A percentile compares a stretch with the other conserved stretches of the same genome.
Conservation (phyloP, 2,329 filamentous ascomycete species). For the Cladophialophora chaetospira region DNA sequence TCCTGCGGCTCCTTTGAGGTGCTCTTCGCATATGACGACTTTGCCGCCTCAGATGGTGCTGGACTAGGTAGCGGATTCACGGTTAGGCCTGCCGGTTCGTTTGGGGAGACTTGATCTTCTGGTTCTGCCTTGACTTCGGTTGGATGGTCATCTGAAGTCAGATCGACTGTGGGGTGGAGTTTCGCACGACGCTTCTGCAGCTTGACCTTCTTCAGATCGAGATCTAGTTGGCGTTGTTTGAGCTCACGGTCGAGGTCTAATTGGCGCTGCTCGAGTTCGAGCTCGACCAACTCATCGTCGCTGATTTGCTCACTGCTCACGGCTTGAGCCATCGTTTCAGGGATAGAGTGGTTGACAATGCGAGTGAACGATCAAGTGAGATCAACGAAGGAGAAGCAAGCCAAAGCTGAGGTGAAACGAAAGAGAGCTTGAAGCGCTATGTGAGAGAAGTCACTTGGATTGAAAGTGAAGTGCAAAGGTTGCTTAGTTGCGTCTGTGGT, state of each 20-base stretch:
- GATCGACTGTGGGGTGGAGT: background rate
- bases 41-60: background rate
- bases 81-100: background rate
- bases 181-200: background rate
- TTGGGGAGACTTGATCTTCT: background rate
- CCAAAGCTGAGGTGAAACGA: too few species aligned
- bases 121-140: background rate
- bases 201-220: background rate
- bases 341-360: background rate
- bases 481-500: too few species aligned
- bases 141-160: too few species aligned
- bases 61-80: background rate
- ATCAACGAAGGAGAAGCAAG: too few species aligned
- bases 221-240: background rate
- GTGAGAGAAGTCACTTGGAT: too few species aligned
- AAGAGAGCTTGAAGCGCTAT: too few species aligned
- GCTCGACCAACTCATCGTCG: background rate
- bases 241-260: conserved; percentile 1
- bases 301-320: background rate
- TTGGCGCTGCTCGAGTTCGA: background rate
- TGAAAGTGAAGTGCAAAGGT: too few species aligned
- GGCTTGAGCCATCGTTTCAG: background rate
- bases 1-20: too few species aligned
- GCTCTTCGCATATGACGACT: too few species aligned
- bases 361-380: background rate